Evolutionary conservation across 805 yeast genomes (phyloP).

Genomic region (Candida nitratophila): DNA sequence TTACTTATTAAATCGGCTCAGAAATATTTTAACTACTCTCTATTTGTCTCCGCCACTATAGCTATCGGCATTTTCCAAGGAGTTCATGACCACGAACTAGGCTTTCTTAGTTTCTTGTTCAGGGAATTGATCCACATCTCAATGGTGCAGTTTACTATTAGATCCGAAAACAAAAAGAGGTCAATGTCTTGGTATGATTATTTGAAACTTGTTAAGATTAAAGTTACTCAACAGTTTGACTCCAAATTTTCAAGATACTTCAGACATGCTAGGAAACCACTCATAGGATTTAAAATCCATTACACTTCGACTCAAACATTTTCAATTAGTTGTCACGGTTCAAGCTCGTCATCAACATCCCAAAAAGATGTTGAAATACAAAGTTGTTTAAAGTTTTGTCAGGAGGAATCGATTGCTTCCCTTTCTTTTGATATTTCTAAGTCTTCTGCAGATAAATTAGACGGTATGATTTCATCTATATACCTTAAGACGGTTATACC

Average conservation of each 20-base stretch:
- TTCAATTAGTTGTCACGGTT: no score
- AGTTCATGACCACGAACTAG: not conserved
- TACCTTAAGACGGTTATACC: not conserved
- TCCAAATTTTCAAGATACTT: not conserved
- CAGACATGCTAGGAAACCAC: not conserved
- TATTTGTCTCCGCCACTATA: not conserved
- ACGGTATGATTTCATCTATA: not conserved
- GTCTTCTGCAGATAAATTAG: not conserved
- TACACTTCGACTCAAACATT: not conserved
- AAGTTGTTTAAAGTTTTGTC: not conserved
- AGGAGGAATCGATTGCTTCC: not conserved
- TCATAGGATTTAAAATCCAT: not conserved
- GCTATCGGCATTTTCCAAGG: not conserved
- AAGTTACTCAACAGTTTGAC: not conserved
- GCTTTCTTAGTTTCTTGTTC: not conserved
- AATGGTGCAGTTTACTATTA: not conserved
- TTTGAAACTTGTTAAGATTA: not conserved
- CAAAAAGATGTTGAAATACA: not conserved
- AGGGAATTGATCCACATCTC: not conserved
- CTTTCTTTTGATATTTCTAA: not conserved
- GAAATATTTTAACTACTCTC: not conserved
- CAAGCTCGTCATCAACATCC: not conserved
- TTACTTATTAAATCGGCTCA: not conserved
- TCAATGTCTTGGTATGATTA: not conserved
- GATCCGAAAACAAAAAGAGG: not conserved